Base-by-base conservation (phyloP, 2,329 filamentous ascomycete species). In the Acephala macrosclerotiorum region DNA sequence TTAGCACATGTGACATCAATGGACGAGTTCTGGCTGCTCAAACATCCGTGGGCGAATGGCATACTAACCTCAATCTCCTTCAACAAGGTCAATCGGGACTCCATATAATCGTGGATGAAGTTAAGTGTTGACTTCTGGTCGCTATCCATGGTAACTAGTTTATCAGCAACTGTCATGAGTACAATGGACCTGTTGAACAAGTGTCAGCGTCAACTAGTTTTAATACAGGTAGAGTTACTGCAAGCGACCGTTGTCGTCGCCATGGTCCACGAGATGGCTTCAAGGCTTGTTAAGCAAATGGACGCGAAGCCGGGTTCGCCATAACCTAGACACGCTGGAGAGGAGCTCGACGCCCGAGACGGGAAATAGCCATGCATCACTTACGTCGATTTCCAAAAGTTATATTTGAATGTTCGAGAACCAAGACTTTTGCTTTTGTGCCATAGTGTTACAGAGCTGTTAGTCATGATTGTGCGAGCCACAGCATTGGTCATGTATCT, bases 81-180 rank as follows among this genome's bases (percentile, higher is more conserved):
- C 11, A 90, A 72, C 1, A 90, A 76, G 3, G 83, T 73, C 12
- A 88, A 74, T 22, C 87, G 82, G 45, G 86, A 83, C 71, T 85
- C 81, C 5, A 90, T 77, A 70, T 88, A 90, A 42, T 82, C 81
- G 70, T 85, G 82, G 49, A 90, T 82, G 58, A 77, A 76, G 25
- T 38, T 60, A 26, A 77, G 71, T 26, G 72, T 70, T 33, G 65
- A 61, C 42, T 73, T 75, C 22, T 71, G 70, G 55, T 74, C 71
- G 33, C 66, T 66, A 20, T 64, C 66, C 25, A 72, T 63, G 25
- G 53, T 72, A n/a, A 73, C 68, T 20, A 75, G 59, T 42, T 73
- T 75, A 33, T 76, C 71, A 42, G 70, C 69, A 14, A 75, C 63
- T 33, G 72, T 72, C 26, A 71, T 69, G 25, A 77, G 69, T 36